Evolutionary conservation across 805 yeast genomes (phyloP).

Genomic region (Saccharomycopsis sp.): DNA sequence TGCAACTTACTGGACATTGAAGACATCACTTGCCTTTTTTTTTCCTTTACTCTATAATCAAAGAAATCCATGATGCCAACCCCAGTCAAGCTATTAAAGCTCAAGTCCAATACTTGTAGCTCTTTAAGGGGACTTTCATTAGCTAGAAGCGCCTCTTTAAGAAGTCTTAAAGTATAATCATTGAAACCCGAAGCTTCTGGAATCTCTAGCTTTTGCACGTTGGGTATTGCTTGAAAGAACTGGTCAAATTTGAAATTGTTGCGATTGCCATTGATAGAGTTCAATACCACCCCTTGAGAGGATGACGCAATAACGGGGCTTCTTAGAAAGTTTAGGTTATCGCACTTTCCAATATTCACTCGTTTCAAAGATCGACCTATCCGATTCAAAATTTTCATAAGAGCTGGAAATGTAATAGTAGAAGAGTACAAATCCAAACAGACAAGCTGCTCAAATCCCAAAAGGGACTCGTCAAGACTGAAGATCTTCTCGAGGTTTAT

Average conservation of each 20-base stretch:
- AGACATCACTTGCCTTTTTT: neutral
- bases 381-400: slow-evolving; percentile 6
- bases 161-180: slow-evolving; percentile 5
- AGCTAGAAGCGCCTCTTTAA: slow-evolving; percentile 3
- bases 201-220: slow-evolving; percentile 3
- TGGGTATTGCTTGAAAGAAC: slow-evolving; percentile 10
- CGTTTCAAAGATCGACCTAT: neutral
- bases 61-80: slow-evolving; percentile 16
- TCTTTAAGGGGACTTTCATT: neutral
- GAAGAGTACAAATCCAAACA: slow-evolving; percentile 8
- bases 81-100: slow-evolving; percentile 12
- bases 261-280: neutral
- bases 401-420: neutral
- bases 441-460: neutral
- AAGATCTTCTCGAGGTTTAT: neutral
- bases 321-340: slow-evolving; percentile 5
- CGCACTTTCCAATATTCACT: slow-evolving; percentile 11
- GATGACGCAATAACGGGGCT: neutral
- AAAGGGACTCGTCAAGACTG: neutral
- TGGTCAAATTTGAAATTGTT: slow-evolving; percentile 7
- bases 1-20: slow-evolving; percentile 11
- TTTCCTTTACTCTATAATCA: slow-evolving; percentile 7
- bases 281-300: neutral
- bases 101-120: slow-evolving; percentile 15
- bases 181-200: slow-evolving; percentile 1